Conservation (phyloP, 108 stramenopile genomes). For the Cyclotella cryptica region DNA sequence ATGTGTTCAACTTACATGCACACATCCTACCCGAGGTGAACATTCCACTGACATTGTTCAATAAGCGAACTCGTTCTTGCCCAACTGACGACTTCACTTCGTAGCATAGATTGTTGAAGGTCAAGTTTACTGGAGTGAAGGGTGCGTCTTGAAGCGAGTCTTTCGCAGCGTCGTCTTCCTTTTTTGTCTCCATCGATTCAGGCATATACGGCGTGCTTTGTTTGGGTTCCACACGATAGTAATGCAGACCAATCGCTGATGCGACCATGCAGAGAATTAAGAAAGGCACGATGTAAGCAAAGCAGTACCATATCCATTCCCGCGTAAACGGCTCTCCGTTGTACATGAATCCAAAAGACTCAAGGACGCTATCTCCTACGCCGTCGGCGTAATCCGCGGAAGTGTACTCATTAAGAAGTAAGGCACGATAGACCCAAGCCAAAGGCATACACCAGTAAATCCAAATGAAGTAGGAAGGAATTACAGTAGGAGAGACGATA, state of each 20-base stretch:
- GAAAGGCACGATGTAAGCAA: conserved; percentile 58
- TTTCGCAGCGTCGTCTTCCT: conserved; percentile 13
- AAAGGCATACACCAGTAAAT: conserved; percentile 49
- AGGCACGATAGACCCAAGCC: conserved; percentile 50
- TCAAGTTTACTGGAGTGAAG: conserved; percentile 46
- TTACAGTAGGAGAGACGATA: conserved; percentile 43
- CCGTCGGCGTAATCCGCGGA: conserved; percentile 24
- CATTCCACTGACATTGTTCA: conserved; percentile 45
- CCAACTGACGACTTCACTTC: conserved; percentile 46
- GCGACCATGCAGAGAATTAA: conserved; percentile 44
- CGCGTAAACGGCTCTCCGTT: conserved; percentile 42
- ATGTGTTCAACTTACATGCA: conserved; percentile 26
- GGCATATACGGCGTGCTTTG: conserved; percentile 22
- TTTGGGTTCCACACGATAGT: conserved; percentile 41
- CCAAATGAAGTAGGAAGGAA: conserved; percentile 51
- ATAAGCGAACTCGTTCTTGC: conserved; percentile 26
- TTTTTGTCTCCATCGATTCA: conserved; percentile 8
- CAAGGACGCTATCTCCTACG: conserved; percentile 52
- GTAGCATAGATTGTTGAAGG: conserved; percentile 42
- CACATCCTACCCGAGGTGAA: conserved; percentile 48
- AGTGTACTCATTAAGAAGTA: conserved; percentile 48
- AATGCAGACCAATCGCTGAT: conserved; percentile 53
- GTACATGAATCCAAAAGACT: conserved; percentile 56
- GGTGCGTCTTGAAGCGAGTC: not conserved
- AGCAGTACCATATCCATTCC: conserved; percentile 72